Conservation (phyloP, 768 basidiomycete genomes). For the Tricholoma terreum region DNA sequence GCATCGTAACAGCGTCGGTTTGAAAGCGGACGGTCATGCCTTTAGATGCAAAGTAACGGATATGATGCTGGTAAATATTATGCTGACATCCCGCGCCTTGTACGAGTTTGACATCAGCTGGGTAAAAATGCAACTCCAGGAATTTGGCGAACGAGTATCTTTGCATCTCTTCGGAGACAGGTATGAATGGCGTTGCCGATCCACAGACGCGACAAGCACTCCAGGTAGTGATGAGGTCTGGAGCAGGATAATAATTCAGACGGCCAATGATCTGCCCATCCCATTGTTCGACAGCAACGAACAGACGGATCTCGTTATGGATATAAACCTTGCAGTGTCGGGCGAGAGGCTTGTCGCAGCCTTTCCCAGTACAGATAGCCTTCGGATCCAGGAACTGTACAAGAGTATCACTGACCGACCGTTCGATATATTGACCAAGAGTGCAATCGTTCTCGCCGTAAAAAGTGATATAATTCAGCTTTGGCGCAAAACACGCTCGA, state of each 20-base stretch:
- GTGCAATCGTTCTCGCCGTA: constrained; percentile 93
- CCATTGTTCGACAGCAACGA: constrained; percentile 88
- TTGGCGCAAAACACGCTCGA: constrained; percentile 76
- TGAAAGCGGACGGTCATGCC: constrained; percentile 89
- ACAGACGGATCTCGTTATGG: constrained; percentile 80
- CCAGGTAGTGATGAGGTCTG: constrained; percentile 88
- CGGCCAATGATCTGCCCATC: constrained; percentile 69
- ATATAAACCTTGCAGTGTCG: constrained; percentile 90
- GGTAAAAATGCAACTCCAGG: constrained; percentile 94
- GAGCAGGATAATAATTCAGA: constrained; percentile 50
- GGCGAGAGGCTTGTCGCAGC: constrained; percentile 76
- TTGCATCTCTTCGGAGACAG: constrained; percentile 88
- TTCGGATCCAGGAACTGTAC: constrained; percentile 69
- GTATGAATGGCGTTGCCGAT: constrained; percentile 82
- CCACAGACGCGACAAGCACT: constrained; percentile 79
- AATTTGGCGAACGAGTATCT: constrained; percentile 95
- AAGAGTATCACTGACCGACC: constrained; percentile 64
- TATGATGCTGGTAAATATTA: constrained; percentile 91
- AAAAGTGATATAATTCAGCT: constrained; percentile 72
- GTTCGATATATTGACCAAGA: constrained; percentile 90
- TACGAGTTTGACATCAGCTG: constrained; percentile 79
- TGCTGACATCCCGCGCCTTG: constrained; percentile 89
- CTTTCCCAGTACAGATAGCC: constrained; percentile 78
- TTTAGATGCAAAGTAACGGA: constrained; percentile 83
- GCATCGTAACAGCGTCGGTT: constrained; percentile 75